Evolutionary conservation across 2,329 filamentous ascomycete genomes (phyloP).

Genomic region (Coleophoma eucalyptorum): DNA sequence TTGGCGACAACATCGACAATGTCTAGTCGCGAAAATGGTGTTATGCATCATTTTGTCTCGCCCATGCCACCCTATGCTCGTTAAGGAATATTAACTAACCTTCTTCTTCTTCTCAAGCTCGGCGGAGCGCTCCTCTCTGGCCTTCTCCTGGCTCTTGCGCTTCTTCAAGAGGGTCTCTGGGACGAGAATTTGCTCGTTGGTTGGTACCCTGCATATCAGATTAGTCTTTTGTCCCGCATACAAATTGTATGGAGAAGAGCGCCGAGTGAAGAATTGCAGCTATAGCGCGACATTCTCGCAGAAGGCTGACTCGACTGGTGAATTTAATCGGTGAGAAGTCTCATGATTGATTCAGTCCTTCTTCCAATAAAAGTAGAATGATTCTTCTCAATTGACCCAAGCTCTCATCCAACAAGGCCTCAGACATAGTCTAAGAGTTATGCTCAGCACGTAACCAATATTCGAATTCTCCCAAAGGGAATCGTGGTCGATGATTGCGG

Average conservation of each 20-base stretch:
- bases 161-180: conserved; percentile 99
- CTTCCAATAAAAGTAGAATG: conserved; percentile 12
- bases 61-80: conserved; percentile 30
- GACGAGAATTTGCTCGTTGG: conserved; percentile 92
- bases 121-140: conserved; percentile 80
- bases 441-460: conserved; percentile 20
- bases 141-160: conserved; percentile 99
- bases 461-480: too few relatives aligned
- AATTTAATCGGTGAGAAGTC: conserved; percentile 73
- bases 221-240: conserved; percentile 72
- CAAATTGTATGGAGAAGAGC: conserved; percentile 61
- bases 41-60: conserved; percentile 74
- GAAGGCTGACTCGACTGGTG: conserved; percentile 78
- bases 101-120: conserved; percentile 84
- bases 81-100: conserved; percentile 44
- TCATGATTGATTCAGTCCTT: conserved; percentile 21
- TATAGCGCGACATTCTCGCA: conserved; percentile 87
- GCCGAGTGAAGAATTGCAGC: conserved; percentile 93
- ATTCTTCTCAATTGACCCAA: conserved; percentile 18
- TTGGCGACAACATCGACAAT: conserved; percentile 94
- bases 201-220: conserved; percentile 83
- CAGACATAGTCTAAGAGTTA: conserved; percentile 47
- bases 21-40: conserved; percentile 87
- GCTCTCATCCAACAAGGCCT: conserved; percentile 79
- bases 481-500: conserved; percentile 33